Evolutionary conservation across 306 rosid species (phyloP).

Genomic region (Quercus cerris): DNA sequence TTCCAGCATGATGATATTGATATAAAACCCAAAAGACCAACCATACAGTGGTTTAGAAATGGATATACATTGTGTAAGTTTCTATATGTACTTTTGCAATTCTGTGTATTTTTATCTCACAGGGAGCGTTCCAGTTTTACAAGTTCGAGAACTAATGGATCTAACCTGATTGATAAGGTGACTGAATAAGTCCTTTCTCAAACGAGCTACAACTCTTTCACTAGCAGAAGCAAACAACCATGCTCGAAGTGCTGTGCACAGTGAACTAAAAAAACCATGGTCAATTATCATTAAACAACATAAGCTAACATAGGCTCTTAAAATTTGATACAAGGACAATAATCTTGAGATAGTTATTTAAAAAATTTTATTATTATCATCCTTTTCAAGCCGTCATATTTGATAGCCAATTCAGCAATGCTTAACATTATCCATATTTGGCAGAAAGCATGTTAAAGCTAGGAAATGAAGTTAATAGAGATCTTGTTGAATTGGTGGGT

Average conservation of each 20-base stretch:
- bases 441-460: not conserved
- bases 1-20: not conserved
- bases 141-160: not conserved
- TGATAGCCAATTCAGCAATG: not conserved
- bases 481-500: not conserved
- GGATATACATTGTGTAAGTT: not conserved
- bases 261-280: conserved; percentile 25
- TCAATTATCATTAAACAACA: not conserved
- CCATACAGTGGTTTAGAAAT: not conserved
- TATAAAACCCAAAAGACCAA: not conserved
- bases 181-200: conserved; percentile 40
- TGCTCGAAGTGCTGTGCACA: conserved; percentile 46
- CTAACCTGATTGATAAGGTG: conserved; percentile 45
- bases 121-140: not conserved
- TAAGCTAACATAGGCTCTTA: not conserved
- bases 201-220: conserved; percentile 50
- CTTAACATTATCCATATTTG: not conserved
- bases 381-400: not conserved
- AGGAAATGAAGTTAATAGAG: not conserved
- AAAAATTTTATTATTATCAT: not conserved
- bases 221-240: conserved; percentile 50
- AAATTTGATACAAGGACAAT: not conserved
- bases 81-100: not conserved
- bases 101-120: not conserved
- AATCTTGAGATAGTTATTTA: not conserved